Evolutionary conservation across 768 basidiomycete genomes (phyloP), one percentile per base, ranked within the genome.

Genomic region (Pulveroboletus sp.): DNA sequence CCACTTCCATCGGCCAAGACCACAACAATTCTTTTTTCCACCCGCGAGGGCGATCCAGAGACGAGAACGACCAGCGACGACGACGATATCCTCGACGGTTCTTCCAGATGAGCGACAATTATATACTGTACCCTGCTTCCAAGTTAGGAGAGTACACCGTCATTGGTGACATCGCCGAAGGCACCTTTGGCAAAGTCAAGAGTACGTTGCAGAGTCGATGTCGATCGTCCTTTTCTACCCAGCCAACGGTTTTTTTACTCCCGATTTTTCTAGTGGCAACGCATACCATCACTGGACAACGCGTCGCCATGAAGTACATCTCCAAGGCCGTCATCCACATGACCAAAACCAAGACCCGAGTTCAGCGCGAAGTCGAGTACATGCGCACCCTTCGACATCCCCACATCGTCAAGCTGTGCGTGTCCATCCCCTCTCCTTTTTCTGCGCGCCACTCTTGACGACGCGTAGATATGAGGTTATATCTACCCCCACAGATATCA

Each of bases 181-280:
- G 97, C 4, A 95, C 92, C 11, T 99, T 98, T 73, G 97, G 95
- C 47, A 97, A 97, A 72, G 97, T 99, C 66, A 98, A 97, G 78
- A 90, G 95, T 97, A 69, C 68, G 92, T 82, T 20, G 19, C 16
- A 20, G 13, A 16, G 27, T 41, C 40, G 19, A 50, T 47, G 32
- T 45, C 43, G 55, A 66, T 60, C 60, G 39, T 11, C 45, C 13
- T 33, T 20, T 9, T 16, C 37, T 40, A 32, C 48, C 48, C 37
- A 53, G 49, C 58, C 56, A 55, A 56, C 51, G 21, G 21, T 39
- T 54, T 24, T 32, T 32, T 23, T 56, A n/a, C 32, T 31, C n/a
- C 14, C 35, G 51, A 27, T 43, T 37, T 49, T 49, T 27, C 55
- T 43, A 98, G 94, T 94, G 81, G 95, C 94, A 35, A 82, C 81